phyloP scores from a whole-genome alignment of 805 yeast species.

The Nakazawaea ernobii region DNA sequence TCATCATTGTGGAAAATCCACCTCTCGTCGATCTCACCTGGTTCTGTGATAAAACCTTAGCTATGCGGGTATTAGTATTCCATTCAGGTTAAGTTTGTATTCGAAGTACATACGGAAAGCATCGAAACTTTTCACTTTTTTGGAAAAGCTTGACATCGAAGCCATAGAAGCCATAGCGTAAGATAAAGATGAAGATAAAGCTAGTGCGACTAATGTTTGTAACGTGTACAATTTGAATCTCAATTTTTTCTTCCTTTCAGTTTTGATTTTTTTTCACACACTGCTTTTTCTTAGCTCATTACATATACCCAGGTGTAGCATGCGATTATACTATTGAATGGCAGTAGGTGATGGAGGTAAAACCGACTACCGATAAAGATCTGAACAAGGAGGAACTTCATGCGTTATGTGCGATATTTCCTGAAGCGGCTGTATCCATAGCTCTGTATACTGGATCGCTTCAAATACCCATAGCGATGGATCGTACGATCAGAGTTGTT shows the following conservation, averaged over 20 bases:
- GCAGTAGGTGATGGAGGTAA: no score
- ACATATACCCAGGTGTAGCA: no score
- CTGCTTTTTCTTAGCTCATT: no score
- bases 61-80: slow-evolving; percentile 23
- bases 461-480: slow-evolving; percentile 22
- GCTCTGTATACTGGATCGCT: slow-evolving; percentile 20
- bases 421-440: slow-evolving; percentile 24
- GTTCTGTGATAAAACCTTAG: slow-evolving; percentile 66
- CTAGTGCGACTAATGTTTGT: no score
- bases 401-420: slow-evolving; percentile 35
- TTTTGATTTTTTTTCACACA: no score
- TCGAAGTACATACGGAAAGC: slow-evolving; percentile 53
- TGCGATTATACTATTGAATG: no score
- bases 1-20: slow-evolving; percentile 62
- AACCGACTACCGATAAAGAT: slow-evolving; percentile 1
- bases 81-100: background rate
- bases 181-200: no score
- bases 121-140: slow-evolving; percentile 51
- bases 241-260: no score
- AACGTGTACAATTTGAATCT: no score
- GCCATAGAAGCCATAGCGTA: background rate
- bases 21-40: slow-evolving; percentile 73
- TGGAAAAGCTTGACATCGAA: slow-evolving; percentile 30
- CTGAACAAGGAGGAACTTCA: slow-evolving; percentile 32
- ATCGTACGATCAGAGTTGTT: slow-evolving; percentile 15